These are phyloP conservation scores for Cnidoscolus chayamansa DNA, from an alignment of 441 rosid genomes.

Conservation along the genomic window DNA sequence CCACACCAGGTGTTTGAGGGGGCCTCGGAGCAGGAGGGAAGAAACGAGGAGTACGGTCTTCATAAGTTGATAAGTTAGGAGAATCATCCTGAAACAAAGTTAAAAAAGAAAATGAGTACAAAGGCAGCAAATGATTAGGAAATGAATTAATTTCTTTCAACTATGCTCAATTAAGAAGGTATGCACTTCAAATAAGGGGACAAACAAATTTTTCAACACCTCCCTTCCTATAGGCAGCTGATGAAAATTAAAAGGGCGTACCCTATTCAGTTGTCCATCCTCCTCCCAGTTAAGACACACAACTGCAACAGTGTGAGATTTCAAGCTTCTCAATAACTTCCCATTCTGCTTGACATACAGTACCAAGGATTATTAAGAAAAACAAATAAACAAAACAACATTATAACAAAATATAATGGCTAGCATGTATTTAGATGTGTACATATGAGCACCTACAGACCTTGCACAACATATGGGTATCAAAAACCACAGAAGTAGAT, in stretches of 20 bases:
- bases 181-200: conserved; percentile 1
- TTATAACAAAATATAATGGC: not conserved
- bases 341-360: conserved; percentile 57
- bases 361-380: conserved; percentile 1
- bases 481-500: not conserved
- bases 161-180: not conserved
- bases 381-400: not conserved
- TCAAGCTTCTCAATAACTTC: conserved; percentile 68
- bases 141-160: not conserved
- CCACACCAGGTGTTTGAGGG: conserved; percentile 67
- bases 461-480: not conserved
- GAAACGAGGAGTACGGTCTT: conserved; percentile 78
- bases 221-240: not conserved
- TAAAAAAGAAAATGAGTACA: not conserved
- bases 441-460: not conserved
- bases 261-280: conserved; percentile 50
- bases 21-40: conserved; percentile 81
- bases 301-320: conserved; percentile 72
- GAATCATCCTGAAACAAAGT: conserved; percentile 44
- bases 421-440: not conserved
- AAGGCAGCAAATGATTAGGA: conserved; percentile 6
- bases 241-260: conserved; percentile 26
- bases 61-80: conserved; percentile 43
- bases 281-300: conserved; percentile 93
- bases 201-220: not conserved